Base-by-base conservation (phyloP, 768 basidiomycete genomes). In the Suillus tomentosus region DNA sequence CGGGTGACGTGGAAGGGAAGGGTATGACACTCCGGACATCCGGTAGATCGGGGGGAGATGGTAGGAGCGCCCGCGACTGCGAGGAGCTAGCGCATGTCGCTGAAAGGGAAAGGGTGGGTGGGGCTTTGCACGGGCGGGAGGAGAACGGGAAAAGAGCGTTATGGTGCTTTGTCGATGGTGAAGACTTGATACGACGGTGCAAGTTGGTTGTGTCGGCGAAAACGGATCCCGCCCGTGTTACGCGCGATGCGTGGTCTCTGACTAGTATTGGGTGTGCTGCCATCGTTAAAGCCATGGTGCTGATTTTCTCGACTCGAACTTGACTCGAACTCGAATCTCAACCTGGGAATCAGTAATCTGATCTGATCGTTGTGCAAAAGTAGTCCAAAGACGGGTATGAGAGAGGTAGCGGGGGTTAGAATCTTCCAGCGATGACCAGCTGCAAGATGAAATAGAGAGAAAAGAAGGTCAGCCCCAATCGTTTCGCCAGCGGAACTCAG, bases 31-130 rank as follows among this genome's bases (percentile, higher is more conserved):
- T 76, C 62, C 42, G 66, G 57, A 76, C 73, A 58, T 76, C 73
- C 3, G 66, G 73, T 15, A 77, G 66, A 56, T 75, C 74, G 36
- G 53, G 62, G 24, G 67, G 70, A 42, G 37, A 64, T 36, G 68
- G 50, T 13, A 64, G 50, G 56, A 57, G 39, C 15, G 11, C 19
- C 36, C 60, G 61, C 14, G 42, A 67, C 58, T 68, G 76, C 57
- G 73, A 74, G 50, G 62, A 62, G 4, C 39, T 48, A 9, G 40
- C 64, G 24, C 73, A 69, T 43, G 71, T 73, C 27, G 74, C 78
- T 54, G 79, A 77, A 54, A 80, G 67, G 7, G 75, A 79, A 31
- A 80, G 74, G 1, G 79, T 80, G 6, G 79, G 77, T 5, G 73
- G 72, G 11, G 78, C 78, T 61, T 80, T 80, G 63, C 54, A 66